Conservation (phyloP, 108 stramenopile genomes). For the Schizochytrium sp. region DNA sequence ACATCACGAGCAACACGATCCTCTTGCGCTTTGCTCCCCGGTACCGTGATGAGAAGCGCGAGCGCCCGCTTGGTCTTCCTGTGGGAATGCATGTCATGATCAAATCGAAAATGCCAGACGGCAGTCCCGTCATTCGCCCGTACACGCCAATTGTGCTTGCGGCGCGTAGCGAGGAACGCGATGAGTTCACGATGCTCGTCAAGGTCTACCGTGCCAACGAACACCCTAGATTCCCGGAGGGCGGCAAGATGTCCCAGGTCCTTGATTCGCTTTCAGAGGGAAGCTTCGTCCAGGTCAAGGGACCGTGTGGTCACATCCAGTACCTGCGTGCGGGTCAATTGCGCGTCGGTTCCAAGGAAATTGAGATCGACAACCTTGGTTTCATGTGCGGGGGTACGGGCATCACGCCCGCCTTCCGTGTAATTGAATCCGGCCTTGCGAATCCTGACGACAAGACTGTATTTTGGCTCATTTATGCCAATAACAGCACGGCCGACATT, state of each 20-base stretch:
- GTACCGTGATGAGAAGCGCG: not conserved
- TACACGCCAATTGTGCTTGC: constrained; percentile 70
- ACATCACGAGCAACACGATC: not conserved
- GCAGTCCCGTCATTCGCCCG: constrained; percentile 44
- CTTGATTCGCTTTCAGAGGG: constrained; percentile 79
- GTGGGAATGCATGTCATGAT: constrained; percentile 44
- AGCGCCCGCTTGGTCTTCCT: constrained; percentile 35
- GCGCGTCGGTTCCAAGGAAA: not conserved
- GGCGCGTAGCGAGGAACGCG: constrained; percentile 60
- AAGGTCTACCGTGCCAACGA: constrained; percentile 83
- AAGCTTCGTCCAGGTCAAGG: constrained; percentile 60
- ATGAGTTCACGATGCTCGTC: constrained; percentile 75
- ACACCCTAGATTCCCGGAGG: constrained; percentile 84
- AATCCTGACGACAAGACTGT: constrained; percentile 54
- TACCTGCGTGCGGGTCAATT: constrained; percentile 40
- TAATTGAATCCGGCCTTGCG: constrained; percentile 64
- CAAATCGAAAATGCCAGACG: constrained; percentile 21
- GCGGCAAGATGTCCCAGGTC: constrained; percentile 92
- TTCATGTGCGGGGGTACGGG: constrained; percentile 99
- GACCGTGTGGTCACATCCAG: constrained; percentile 51
- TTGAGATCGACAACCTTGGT: constrained; percentile 57
- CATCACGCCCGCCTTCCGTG: constrained; percentile 93
- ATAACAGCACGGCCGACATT: constrained; percentile 82
- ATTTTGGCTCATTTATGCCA: constrained; percentile 43
- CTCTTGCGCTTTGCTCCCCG: not conserved